Conservation (phyloP, 345 rosid genomes). For the Rhodamnia rubescens region DNA sequence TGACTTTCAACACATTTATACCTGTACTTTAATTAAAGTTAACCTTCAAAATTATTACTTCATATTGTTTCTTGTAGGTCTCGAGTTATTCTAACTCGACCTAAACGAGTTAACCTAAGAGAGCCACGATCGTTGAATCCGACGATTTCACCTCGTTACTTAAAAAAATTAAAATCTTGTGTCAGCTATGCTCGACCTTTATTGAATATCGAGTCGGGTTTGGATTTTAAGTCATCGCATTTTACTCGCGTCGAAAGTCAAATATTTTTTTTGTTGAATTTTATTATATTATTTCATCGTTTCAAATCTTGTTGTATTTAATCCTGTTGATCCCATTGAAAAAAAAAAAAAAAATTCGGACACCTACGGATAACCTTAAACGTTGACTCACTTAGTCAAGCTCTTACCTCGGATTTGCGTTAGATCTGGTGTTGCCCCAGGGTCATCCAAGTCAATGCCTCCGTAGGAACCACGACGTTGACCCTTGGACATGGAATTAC, state of each 20-base stretch:
- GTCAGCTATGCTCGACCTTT: too few species aligned
- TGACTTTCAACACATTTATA: neutral
- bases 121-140: too few species aligned
- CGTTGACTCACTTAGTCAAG: neutral
- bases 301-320: too few species aligned
- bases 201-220: too few species aligned
- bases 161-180: too few species aligned
- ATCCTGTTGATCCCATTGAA: too few species aligned
- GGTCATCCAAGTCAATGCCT: neutral
- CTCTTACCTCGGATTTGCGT: neutral
- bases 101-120: too few species aligned
- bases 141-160: too few species aligned
- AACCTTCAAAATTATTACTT: neutral
- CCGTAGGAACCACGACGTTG: neutral
- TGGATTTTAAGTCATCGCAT: too few species aligned
- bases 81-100: neutral
- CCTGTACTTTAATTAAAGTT: neutral
- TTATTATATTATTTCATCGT: too few species aligned
- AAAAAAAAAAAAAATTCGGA: neutral
- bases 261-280: too few species aligned
- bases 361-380: neutral
- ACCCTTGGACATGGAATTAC: neutral
- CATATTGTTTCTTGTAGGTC: neutral
- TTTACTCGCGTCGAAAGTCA: too few species aligned
- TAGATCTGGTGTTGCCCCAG: neutral